Conservation (phyloP, 2,329 filamentous ascomycete genomes). For the Fusarium aywerte region DNA sequence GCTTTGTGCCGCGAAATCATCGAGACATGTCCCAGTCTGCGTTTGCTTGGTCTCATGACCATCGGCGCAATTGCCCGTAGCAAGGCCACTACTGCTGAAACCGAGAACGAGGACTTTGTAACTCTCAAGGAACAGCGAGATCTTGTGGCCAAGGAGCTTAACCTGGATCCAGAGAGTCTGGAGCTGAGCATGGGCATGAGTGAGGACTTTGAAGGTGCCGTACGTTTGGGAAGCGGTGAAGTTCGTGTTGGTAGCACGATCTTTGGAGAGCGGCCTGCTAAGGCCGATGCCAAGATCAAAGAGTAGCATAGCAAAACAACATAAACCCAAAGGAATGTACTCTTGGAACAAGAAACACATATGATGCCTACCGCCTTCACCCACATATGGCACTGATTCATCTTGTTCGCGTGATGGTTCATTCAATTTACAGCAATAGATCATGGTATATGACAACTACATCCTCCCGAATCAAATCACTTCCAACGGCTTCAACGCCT, state of each 20-base stretch:
- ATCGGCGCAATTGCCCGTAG: conserved; percentile 94
- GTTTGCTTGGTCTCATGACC: conserved; percentile 90
- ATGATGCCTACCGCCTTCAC: background rate
- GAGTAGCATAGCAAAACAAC: conserved; percentile 48
- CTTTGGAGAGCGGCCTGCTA: conserved; percentile 84
- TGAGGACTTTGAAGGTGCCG: conserved; percentile 91
- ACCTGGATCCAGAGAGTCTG: conserved; percentile 62
- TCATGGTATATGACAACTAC: conserved; percentile 44
- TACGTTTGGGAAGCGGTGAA: conserved; percentile 84
- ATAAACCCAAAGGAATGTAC: background rate
- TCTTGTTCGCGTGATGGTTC: conserved; percentile 7
- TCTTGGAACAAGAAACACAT: background rate
- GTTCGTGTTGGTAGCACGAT: conserved; percentile 94
- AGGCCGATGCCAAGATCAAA: conserved; percentile 78
- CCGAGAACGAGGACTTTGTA: conserved; percentile 92
- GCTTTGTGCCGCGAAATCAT: conserved; percentile 76
- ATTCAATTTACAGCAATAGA: conserved; percentile 39
- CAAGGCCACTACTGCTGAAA: conserved; percentile 75
- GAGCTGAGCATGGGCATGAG: conserved; percentile 99
- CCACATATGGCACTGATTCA: background rate
- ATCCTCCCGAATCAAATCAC: conserved; percentile 36
- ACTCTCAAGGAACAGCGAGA: conserved; percentile 76
- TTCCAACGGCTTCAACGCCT: conserved; percentile 22
- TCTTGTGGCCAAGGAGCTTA: conserved; percentile 67
- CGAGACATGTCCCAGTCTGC: conserved; percentile 76